Evolutionary conservation across 2,329 filamentous ascomycete species (phyloP), one percentile per base, ranked within the genome.

Genomic region (Cercospora janseana): DNA sequence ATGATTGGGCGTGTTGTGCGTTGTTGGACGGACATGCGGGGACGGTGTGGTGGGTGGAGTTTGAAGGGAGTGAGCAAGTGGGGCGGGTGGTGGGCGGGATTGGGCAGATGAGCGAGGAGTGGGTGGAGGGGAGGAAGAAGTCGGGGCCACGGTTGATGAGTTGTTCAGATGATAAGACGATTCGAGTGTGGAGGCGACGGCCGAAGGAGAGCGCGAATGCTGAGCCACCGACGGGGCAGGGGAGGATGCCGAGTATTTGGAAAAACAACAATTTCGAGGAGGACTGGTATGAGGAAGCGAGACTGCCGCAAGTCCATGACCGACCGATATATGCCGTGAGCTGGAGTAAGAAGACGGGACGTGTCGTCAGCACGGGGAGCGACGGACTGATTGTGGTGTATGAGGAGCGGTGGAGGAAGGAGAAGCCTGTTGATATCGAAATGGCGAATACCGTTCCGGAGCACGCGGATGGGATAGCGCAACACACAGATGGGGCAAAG

Each of bases 1-100:
- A 96, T 64, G 92, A 97, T 67, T 98, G 93, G 93, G 86, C 86
- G 8, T 95, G 92, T 65, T 87, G 95, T 21, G 81, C 86, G 7
- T 81, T 90, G 37, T 75, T 97, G 20, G 81, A 86, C 60, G 90
- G 87, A 1, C 92, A 97, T 66, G 74, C 72, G 21, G 87, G 86
- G 2, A 98, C 93, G 2, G 91, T 97, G 8, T 98, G 93, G 93
- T 87, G 83, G 58, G 67, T 96, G 10, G 84, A 91, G 47, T 85
- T 82, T 68, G 81, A 85, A 60, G 70, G 70, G 1, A 62, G 66
- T 12, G 72, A 72, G 13, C 71, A 65, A 5, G 55, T 57, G 6
- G 51, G 58, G 2, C 47, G 62, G 15, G 63, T 57, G 1, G 49
- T 42, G 23, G 31, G 40, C 18, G 51, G 34, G 34, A 47, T 44